Evolutionary conservation across 257 asterid species (phyloP), one percentile per base, ranked within the genome.

Genomic region (Petunia axillaris): DNA sequence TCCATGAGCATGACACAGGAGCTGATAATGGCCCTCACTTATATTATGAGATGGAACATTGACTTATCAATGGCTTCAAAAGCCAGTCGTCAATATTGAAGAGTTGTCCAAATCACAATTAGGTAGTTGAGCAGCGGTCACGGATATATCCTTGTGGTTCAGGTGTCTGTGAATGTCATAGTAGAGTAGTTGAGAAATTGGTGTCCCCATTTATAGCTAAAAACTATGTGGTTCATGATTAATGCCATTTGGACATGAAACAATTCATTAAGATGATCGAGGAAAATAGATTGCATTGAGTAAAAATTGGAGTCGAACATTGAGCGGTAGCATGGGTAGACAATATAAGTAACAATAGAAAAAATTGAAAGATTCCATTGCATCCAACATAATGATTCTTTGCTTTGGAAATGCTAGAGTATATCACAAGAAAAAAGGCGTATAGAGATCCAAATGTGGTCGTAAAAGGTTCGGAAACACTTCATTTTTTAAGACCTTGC

Each of bases 101-200:
- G 77, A 71, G 25, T 71, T 46, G 77, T 71, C 60, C 59, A 9
- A 25, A 48, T 71, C 60, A 25, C 43, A 9, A 48, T 71, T 71
- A 71, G 60, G 77, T 71, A 52, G 11, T 48, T 71, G 60, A 71
- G 43, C 43, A 6, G 77, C 48, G 77, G 9, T 16, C 77, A 71
- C 59, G 52, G 77, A 2, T 9, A 52, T 52, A 25, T 71, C 60
- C 43, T 46, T 71, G 43, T 70, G 76, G 59, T 70, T 70, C 7
- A 46, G 58, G 41, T 9, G 5, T 70, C 58, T 70, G 11, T 25
- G 6, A 71, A 71, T 71, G 60, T 48, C 59, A 46, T 48, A 52
- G 8, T 52, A 52, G 55, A 48, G 60, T 71, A 2, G 77, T 71
- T 71, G 77, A 68, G 60, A 35, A 8, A 71, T 48, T 25, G n/a